Evolutionary conservation across 2,329 filamentous ascomycete species (phyloP).

Genomic region (Ilyonectria mors-panacis): DNA sequence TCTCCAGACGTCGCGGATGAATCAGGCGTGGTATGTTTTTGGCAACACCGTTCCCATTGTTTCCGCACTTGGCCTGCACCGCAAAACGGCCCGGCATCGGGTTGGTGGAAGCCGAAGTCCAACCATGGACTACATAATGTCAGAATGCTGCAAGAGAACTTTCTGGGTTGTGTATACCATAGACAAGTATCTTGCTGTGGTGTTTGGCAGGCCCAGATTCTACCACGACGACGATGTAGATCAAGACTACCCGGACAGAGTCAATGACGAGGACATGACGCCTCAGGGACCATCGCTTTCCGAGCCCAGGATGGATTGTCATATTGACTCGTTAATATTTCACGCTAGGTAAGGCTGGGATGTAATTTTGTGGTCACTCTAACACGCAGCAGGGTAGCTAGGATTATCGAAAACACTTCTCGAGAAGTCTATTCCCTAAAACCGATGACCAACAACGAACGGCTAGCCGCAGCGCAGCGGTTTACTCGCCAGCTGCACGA

Average conservation of each 20-base stretch:
- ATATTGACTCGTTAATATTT: conserved; percentile 62
- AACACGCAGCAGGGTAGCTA: conserved; percentile 46
- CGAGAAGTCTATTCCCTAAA: conserved; percentile 57
- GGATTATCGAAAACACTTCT: conserved; percentile 56
- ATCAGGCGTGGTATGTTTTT: conserved; percentile 46
- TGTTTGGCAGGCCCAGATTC: conserved; percentile 71
- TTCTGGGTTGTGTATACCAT: conserved; percentile 75
- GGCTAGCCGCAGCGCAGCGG: conserved; percentile 54
- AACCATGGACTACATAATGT: conserved; percentile 56
- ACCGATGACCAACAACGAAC: conserved; percentile 49
- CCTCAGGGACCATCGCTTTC: conserved; percentile 52
- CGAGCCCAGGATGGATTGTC: conserved; percentile 58
- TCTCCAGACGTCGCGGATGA: conserved; percentile 42
- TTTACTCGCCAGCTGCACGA: conserved; percentile 55
- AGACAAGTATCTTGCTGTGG: conserved; percentile 74
- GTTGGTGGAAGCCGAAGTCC: conserved; percentile 12
- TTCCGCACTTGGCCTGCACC: conserved; percentile 40
- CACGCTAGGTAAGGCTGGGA: conserved; percentile 54
- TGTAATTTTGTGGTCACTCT: neutral
- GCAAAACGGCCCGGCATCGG: conserved; percentile 29
- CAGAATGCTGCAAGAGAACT: conserved; percentile 67
- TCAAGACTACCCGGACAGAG: conserved; percentile 67
- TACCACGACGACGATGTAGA: conserved; percentile 76
- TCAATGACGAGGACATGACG: conserved; percentile 71
- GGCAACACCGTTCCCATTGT: conserved; percentile 40